A percentile compares a stretch with the other conserved stretches of the same genome.
These are phyloP conservation scores for Malania oleifera DNA, from an alignment of 164 flowering plant species.

Conservation along the genomic window DNA sequence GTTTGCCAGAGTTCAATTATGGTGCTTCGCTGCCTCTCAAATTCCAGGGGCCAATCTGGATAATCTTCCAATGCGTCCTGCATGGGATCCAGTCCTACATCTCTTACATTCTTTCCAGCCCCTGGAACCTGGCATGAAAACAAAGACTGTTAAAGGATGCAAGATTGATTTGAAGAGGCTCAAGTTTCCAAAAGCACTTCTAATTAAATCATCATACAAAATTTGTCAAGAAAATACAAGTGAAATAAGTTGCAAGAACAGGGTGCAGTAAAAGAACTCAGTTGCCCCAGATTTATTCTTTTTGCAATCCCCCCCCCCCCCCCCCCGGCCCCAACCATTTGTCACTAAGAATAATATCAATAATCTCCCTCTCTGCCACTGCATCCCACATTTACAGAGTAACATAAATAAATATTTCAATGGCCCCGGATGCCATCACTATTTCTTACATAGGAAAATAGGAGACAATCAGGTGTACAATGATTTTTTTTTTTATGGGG, in stretches of 20 bases:
- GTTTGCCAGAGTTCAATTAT: slow-evolving; percentile 57
- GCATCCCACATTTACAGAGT: too few species aligned
- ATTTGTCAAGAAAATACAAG: not conserved
- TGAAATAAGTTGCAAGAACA: not conserved
- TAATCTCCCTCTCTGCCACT: too few species aligned
- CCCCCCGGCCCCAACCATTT: too few species aligned
- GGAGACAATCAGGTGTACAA: too few species aligned
- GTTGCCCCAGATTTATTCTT: too few species aligned
- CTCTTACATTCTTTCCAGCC: slow-evolving; percentile 33
- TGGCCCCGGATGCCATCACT: too few species aligned
- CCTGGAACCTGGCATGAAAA: slow-evolving; percentile 29
- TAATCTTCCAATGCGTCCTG: slow-evolving; percentile 23
- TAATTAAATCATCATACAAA: too few species aligned
- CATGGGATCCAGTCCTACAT: slow-evolving; percentile 60
- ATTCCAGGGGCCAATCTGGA: slow-evolving; percentile 41
- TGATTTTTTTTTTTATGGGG: too few species aligned
- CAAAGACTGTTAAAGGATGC: not conserved
- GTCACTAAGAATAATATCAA: too few species aligned
- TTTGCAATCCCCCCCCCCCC: too few species aligned
- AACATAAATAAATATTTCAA: too few species aligned
- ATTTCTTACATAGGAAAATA: too few species aligned
- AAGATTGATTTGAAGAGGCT: not conserved
- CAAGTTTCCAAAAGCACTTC: not conserved
- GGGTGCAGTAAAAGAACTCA: not conserved
- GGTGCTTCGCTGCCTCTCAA: slow-evolving; percentile 44